These are phyloP conservation scores for Penicillium sp. DNA, from an alignment of 2,329 filamentous ascomycete genomes.

Conservation along the genomic window DNA sequence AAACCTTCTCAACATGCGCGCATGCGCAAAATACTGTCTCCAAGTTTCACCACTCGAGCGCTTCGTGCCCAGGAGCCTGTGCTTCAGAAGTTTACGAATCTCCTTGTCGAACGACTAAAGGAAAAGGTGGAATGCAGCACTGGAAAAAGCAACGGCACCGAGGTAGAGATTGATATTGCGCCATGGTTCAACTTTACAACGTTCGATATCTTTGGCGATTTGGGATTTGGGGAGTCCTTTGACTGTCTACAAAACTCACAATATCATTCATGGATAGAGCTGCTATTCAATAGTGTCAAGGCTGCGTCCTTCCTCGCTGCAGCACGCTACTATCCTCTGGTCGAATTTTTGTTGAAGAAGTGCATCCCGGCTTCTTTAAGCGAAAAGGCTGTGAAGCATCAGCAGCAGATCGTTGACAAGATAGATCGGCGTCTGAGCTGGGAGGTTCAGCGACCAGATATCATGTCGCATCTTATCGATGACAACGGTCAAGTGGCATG, in stretches of 20 bases:
- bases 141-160: neutral
- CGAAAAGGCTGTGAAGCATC: neutral
- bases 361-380: neutral
- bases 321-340: neutral
- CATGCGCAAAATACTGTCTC: neutral
- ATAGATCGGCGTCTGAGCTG: neutral
- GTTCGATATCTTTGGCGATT: neutral
- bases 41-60: neutral
- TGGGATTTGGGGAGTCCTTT: slow-evolving; percentile 1
- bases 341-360: neutral
- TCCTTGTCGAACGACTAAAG: neutral
- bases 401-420: neutral
- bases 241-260: neutral
- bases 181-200: neutral
- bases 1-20: neutral
- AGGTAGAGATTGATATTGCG: neutral
- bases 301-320: neutral
- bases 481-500: neutral
- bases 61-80: neutral
- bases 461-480: neutral
- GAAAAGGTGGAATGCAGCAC: neutral
- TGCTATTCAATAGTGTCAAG: slow-evolving; percentile 1
- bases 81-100: neutral
- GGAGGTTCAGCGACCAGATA: slow-evolving; percentile 1
- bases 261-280: neutral